Evolutionary conservation across 2,329 filamentous ascomycete species (phyloP), one percentile per base, ranked within the genome.

Genomic region (Claviceps purpurea): DNA sequence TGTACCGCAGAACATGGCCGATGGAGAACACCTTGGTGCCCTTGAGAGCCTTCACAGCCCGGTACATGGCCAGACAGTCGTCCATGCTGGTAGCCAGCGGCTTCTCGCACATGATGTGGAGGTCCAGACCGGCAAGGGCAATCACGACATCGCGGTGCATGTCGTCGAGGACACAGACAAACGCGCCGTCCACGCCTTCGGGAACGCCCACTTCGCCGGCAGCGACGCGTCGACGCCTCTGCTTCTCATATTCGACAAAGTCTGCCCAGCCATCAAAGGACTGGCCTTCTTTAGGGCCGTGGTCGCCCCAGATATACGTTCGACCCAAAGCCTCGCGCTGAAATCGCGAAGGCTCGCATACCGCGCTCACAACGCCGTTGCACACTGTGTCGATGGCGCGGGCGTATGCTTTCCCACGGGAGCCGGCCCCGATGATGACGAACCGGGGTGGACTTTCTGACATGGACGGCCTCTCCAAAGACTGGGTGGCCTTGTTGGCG

Each of bases 101-200:
- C 70, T 98, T 98, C 73, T 98, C 93, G 65, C 89, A 94, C 75
- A 96, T 87, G 57, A 97, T 81, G 65, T 96, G 89, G 47, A 96
- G 70, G 2, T 78, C 64, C 72, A 83, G 69, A 13, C 78, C 78
- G 1, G 86, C 84, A 50, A 95, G 74, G 1, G 81, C 85, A 44
- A 84, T 75, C 22, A 95, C 78, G 47, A 91, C 88, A 52, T 89
- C 84, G 49, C 82, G 82, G 67, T 98, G 93, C 70, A 87, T 84
- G 68, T 95, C 87, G 66, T 98, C 93, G 10, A 91, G 75, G 2
- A 94, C 89, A 65, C 77, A 81, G 18, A 81, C 71, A 57, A 81
- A 81, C 37, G 68, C 76, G 6, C 75, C 84, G 55, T 85, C 82
- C 2, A 86, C 74, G 1, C 81, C 81, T 5, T 66, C 68, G 2